Base-by-base conservation (phyloP, 306 rosid species). In the Gastrolobium villosum region DNA sequence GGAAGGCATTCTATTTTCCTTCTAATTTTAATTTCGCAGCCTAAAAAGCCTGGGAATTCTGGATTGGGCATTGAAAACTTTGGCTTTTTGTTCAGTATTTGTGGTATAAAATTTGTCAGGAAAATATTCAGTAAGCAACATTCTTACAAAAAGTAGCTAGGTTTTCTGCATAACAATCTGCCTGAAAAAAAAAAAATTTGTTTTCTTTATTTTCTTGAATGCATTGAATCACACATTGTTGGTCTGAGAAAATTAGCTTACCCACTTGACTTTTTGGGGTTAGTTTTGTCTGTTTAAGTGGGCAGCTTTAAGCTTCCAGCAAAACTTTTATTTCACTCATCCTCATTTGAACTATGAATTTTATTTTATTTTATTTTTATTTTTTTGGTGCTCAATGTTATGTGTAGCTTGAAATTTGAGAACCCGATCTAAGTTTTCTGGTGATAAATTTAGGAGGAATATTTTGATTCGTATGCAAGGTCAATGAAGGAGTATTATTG, bases 391-490 rank as follows among this genome's bases (percentile, higher is more conserved):
- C 68, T 68, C 48, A 26, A 20, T 20, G 26, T 20, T 20, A 20
- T 20, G 26, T 20, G 26, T 74, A 56, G 73, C 69, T 70, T 78
- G 76, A 75, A 15, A 70, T 69, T 59, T 63, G 80, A 37, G 67
- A 72, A 54, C 49, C 78, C 71, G 69, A 53, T 37, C 53, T 65
- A 30, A 60, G 66, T 74, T 76, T 71, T 52, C 52, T 79, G 74
- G 50, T 71, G 57, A 50, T 74, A 32, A 67, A 53, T 50, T 77
- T 44, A 41, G 87, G 90, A 70, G 84, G 81, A 71, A 72, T 49
- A 84, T 28, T 61, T 78, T 75, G 76, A 68, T 77, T 78, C 87
- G 81, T 78, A 93, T 90, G 96, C 98, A 90, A 88, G 98, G 94
- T 72, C 87, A 85, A 79, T 79, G 91, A 82, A 86, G 87, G 60